Base-by-base conservation (phyloP, 495 filamentous ascomycete species). In the Articulospora tetracladia region DNA sequence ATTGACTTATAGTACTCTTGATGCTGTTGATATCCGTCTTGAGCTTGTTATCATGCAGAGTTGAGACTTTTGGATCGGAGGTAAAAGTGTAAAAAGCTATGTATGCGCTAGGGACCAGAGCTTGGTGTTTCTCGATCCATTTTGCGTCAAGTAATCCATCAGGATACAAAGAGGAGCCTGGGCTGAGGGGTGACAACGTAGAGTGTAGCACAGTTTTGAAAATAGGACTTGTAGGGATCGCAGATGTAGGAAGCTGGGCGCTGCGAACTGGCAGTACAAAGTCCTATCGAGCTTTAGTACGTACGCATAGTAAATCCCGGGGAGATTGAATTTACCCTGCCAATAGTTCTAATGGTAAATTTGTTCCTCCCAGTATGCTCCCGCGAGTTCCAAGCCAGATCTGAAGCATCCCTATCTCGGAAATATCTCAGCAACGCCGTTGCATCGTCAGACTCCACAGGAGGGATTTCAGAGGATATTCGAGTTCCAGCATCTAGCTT, bases 81-180 rank as follows among this genome's bases (percentile, higher is more conserved):
- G 82, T 84, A 49, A 93, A 82, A 13, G 79, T 83, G 66, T 83
- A 81, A 77, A 90, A 91, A 61, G 88, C 86, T 34, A 95, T 77
- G 55, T 88, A 85, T n/a, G 89, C 82, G 41, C 90, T 85, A 1
- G 93, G 93, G 34, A 97, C 76, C 6, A 90, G 76, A 8, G 85
- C 73, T 63, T 96, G 91, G 70, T 97, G 92, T 69, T 96, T 97
- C 36, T 81, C 81, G 19, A 91, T 75, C 93, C 93, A 97, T 55
- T 85, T 73, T 2, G 87, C 80, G 30, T 90, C 84, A 69, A 97
- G 84, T 36, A 96, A 69, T 3, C 93, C 93, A 76, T 97, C 93
- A 19, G 93, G 91, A 61, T 89, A 97, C 15, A 93, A 81, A 2
- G 84, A 79, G 0, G 92, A 94, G 25, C 81, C 78, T 2, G 91